These are phyloP conservation scores for Geotrichum restrictum DNA, from an alignment of 1,139 yeast genomes.

Conservation along the genomic window DNA sequence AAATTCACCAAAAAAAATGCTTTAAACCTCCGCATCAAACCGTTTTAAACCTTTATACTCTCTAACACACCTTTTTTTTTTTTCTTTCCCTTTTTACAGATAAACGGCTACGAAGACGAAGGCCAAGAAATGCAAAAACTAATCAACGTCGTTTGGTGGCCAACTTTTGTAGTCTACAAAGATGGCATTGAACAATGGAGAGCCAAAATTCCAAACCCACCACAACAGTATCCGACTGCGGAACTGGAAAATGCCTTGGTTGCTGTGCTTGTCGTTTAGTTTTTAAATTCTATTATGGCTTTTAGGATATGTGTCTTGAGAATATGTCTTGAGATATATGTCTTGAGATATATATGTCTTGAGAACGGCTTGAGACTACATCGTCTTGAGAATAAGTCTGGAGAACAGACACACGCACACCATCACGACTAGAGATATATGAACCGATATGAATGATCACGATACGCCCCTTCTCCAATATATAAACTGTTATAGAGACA, in stretches of 20 bases:
- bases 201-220: constrained; percentile 10
- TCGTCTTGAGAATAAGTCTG: too few relatives aligned
- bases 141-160: constrained; percentile 11
- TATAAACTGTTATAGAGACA: too few relatives aligned
- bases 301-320: too few relatives aligned
- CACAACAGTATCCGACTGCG: constrained; percentile 4
- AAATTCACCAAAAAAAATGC: not conserved
- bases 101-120: not conserved
- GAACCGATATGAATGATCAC: too few relatives aligned
- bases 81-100: not conserved
- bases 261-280: not conserved
- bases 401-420: too few relatives aligned
- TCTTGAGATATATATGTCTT: too few relatives aligned
- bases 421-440: too few relatives aligned
- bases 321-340: too few relatives aligned
- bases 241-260: constrained; percentile 5
- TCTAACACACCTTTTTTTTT: not conserved
- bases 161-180: constrained; percentile 6
- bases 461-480: too few relatives aligned
- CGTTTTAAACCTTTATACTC: not conserved
- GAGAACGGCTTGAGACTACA: too few relatives aligned
- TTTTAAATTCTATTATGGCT: not conserved
- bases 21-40: too few relatives aligned
- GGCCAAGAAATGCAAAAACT: constrained; percentile 4
- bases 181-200: constrained; percentile 11